Percentiles rank a stretch among this genome's conserved stretches.
phyloP scores from a whole-genome alignment of 805 yeast species.

The Komagataella phaffii region DNA sequence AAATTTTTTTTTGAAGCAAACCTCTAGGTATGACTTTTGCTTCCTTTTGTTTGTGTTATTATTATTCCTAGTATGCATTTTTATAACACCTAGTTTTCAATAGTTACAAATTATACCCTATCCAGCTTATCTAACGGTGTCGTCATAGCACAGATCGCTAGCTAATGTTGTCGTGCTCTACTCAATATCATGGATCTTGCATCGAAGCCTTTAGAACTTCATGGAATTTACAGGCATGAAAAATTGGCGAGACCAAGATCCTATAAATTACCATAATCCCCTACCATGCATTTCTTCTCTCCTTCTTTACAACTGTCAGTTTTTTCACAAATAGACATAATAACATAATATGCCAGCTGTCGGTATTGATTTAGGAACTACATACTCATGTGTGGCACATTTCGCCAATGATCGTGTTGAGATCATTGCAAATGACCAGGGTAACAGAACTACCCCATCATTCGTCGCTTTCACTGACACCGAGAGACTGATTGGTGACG shows the following conservation, averaged over 20 bases:
- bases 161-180: not conserved
- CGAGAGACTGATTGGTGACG: slow-evolving; percentile 82
- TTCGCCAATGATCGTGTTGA: slow-evolving; percentile 87
- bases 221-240: not conserved
- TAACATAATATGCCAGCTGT: slow-evolving; percentile 34
- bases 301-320: not conserved
- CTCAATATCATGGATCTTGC: not conserved
- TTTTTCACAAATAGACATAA: not conserved
- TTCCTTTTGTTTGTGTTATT: not conserved
- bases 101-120: too few species aligned
- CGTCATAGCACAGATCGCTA: not conserved
- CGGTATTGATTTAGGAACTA: slow-evolving; percentile 78
- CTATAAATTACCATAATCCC: not conserved
- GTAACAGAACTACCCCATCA: slow-evolving; percentile 96
- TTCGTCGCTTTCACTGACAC: slow-evolving; percentile 89
- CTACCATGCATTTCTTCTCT: not conserved
- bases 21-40: not conserved
- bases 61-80: not conserved
- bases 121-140: not conserved
- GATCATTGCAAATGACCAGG: slow-evolving; percentile 95
- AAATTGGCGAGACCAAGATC: not conserved
- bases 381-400: slow-evolving; percentile 94
- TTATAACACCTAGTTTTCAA: not conserved
- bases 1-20: not conserved
- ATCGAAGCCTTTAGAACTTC: not conserved